phyloP scores from a whole-genome alignment of 164 flowering plant species.

The Akebia trifoliata region DNA sequence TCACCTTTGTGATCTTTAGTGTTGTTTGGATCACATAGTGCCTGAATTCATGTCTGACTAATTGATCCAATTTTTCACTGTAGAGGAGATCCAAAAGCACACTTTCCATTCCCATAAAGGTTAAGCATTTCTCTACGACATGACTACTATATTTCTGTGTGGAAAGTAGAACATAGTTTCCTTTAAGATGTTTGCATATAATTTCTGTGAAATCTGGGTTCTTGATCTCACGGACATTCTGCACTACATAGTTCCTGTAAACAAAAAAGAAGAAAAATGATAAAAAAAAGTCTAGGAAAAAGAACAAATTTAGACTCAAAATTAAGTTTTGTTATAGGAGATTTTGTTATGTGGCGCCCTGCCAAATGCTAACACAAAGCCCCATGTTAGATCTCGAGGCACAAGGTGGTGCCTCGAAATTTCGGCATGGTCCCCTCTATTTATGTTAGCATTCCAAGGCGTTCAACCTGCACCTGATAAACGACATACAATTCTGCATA shows the following conservation, averaged over 20 bases:
- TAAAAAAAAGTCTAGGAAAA: no score
- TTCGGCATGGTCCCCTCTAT: no score
- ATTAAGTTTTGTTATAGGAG: no score
- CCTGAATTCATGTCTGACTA: not conserved
- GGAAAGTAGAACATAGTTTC: not conserved
- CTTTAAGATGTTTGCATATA: conserved; percentile 4
- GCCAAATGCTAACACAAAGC: no score
- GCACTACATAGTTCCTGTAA: conserved; percentile 8
- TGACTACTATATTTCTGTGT: conserved; percentile 2
- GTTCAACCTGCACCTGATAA: no score
- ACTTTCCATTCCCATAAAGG: not conserved
- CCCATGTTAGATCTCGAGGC: no score
- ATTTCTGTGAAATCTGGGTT: not conserved
- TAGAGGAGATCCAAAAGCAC: not conserved
- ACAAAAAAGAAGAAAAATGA: no score
- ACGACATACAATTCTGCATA: no score
- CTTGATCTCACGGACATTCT: not conserved
- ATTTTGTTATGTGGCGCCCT: no score
- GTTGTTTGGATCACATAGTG: conserved; percentile 5
- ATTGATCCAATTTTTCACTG: not conserved
- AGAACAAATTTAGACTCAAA: no score
- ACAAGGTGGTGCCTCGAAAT: no score
- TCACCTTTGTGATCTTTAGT: not conserved
- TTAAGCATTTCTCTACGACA: conserved; percentile 6
- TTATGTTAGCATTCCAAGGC: no score